Evolutionary conservation across 805 yeast genomes (phyloP), one percentile per base, ranked within the genome.

Genomic region (Candida michaelii): DNA sequence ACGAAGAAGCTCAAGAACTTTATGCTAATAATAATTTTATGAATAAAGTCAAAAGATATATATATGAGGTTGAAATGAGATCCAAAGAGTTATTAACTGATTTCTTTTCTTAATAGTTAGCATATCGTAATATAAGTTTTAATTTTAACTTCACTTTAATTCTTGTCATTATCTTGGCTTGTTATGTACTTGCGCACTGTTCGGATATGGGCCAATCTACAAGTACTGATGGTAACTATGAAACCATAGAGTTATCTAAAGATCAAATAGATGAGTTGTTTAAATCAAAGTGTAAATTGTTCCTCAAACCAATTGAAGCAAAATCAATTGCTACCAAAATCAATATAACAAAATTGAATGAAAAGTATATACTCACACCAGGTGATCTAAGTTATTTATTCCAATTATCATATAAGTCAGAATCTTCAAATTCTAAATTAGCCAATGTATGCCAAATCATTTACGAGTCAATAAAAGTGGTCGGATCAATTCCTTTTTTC

Each of bases 401-500:
- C 9, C 58, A 52, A 35, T 31, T 61, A 11, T 32, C 51, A 0
- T 30, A 40, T 14, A 45, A 51, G 14, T 38, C 30, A 11, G 44
- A 43, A 23, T 12, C 34, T 6, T 25, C 41, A 3, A 35, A 38
- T 27, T 24, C 30, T 3, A 36, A 41, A 19, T 45, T 47, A 24
- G 32, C n/a, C 10, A 16, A 27, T 7, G 45, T 37, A 1, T 33
- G 55, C 4, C 46, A 62, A 5, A 27, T 72, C 2, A 40, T 82
- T 0, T 71, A 69, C 52, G 58, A 64, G 5, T 58, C 76, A 4
- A 55, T 78, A 12, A 57, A 60, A 23, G 66, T 69, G 4, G 41
- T 83, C 21, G 71, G 79, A 0, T 62, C 63, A 19, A 76, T 74
- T 50, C 87, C 87, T 0, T 67, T 79, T 40, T 44, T 79, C 6